These are phyloP conservation scores for Harrya chromipes DNA, from an alignment of 768 basidiomycete species.

Conservation along the genomic window DNA sequence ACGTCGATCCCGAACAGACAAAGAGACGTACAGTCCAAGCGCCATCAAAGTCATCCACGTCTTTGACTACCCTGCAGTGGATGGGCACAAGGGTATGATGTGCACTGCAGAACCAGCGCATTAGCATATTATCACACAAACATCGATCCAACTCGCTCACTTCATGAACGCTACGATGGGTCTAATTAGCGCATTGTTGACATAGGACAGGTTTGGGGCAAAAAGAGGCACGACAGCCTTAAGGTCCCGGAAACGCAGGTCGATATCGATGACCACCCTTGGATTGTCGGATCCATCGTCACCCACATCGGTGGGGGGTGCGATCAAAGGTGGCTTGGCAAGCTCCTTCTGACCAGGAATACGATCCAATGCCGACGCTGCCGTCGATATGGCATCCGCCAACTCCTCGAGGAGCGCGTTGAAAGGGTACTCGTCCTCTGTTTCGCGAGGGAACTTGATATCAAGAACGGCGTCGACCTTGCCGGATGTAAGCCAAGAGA, in stretches of 20 bases:
- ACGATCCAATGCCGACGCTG: constrained; percentile 52
- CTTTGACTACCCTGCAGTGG: constrained; percentile 82
- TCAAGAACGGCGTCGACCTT: constrained; percentile 96
- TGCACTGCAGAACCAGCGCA: constrained; percentile 48
- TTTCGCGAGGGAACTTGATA: constrained; percentile 92
- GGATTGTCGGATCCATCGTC: constrained; percentile 33
- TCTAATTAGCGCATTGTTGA: constrained; percentile 87
- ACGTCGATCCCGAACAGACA: neutral
- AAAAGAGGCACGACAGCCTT: constrained; percentile 95
- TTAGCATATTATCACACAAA: constrained; percentile 1
- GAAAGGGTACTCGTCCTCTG: constrained; percentile 64
- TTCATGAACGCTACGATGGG: constrained; percentile 99
- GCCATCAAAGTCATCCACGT: constrained; percentile 87
- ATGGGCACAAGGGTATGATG: constrained; percentile 95
- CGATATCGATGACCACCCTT: constrained; percentile 82
- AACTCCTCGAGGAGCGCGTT: constrained; percentile 87
- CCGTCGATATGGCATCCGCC: constrained; percentile 79
- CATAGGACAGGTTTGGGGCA: constrained; percentile 82
- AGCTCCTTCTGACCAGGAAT: constrained; percentile 88
- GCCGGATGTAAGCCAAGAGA: constrained; percentile 97
- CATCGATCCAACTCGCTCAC: constrained; percentile 43
- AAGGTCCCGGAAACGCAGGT: constrained; percentile 90
- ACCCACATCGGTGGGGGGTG: constrained; percentile 49
- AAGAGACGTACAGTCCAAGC: constrained; percentile 80
- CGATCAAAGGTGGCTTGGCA: constrained; percentile 80